phyloP scores from a whole-genome alignment of 352 stramenopile species.

The Globisporangium alternatum region DNA sequence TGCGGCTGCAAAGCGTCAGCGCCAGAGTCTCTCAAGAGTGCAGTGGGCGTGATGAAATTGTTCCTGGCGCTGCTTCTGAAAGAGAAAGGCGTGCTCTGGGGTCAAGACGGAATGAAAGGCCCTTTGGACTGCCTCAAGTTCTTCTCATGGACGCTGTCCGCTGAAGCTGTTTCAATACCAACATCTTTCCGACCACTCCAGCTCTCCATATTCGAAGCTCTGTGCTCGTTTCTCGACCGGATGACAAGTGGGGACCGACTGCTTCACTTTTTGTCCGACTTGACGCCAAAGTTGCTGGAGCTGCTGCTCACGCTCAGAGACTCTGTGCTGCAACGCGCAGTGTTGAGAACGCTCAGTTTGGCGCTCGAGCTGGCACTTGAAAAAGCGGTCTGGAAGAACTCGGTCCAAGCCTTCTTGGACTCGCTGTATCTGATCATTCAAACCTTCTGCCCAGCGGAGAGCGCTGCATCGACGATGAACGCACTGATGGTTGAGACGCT shows the following conservation, averaged over 20 bases:
- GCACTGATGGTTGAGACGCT: conserved; percentile 8
- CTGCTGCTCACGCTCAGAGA: not conserved
- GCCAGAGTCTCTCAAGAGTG: conserved; percentile 13
- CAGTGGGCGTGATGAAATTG: conserved; percentile 13
- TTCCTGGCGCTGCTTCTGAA: conserved; percentile 13
- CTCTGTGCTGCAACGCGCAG: not conserved
- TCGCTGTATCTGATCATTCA: conserved; percentile 14
- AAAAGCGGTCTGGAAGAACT: conserved; percentile 17
- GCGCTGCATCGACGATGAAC: conserved; percentile 5
- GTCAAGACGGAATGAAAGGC: conserved; percentile 19
- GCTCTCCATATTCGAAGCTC: conserved; percentile 12
- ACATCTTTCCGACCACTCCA: conserved; percentile 2
- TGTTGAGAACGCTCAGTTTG: conserved; percentile 12
- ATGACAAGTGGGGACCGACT: conserved; percentile 18
- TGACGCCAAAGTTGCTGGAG: conserved; percentile 8
- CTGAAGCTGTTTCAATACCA: not conserved
- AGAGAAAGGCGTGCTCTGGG: conserved; percentile 19
- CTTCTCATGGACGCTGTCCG: conserved; percentile 12
- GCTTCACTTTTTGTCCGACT: conserved; percentile 11
- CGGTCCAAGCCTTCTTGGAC: conserved; percentile 8
- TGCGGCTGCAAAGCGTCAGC: conserved; percentile 15
- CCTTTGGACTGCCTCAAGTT: conserved; percentile 12
- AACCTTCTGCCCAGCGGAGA: conserved; percentile 3
- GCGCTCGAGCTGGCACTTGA: conserved; percentile 15
- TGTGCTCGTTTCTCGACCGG: conserved; percentile 12